Evolutionary conservation across 2,329 filamentous ascomycete species (phyloP).

Genomic region (Cercospora zeae-maydis): DNA sequence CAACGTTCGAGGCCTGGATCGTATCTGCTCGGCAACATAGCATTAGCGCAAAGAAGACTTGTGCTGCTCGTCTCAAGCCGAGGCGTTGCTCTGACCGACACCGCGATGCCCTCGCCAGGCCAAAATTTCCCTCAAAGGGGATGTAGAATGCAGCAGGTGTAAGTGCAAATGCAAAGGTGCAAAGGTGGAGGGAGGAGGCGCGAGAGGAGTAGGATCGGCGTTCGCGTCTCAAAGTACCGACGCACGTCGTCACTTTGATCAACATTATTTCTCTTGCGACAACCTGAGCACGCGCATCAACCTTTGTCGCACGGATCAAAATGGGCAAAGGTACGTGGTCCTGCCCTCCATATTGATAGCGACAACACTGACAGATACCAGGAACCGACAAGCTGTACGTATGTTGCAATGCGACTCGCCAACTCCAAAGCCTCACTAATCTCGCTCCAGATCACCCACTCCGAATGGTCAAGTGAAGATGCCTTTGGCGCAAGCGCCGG

Average conservation of each 20-base stretch:
- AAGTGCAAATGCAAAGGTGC: neutral
- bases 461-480: slow-evolving; percentile 91
- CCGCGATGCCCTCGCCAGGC: neutral
- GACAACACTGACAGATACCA: slow-evolving; percentile 21
- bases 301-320: neutral
- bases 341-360: too few relatives aligned
- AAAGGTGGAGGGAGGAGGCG: neutral
- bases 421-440: slow-evolving; percentile 6
- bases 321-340: slow-evolving; percentile 25
- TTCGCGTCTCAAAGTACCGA: neutral
- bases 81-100: neutral
- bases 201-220: neutral
- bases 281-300: neutral
- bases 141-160: neutral
- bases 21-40: neutral
- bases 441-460: slow-evolving; percentile 74
- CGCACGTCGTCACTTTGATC: neutral
- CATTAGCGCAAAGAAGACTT: neutral
- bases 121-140: neutral
- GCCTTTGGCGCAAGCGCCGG: slow-evolving; percentile 78
- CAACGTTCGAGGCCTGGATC: neutral
- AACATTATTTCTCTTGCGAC: slow-evolving; percentile 13
- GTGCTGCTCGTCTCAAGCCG: neutral
- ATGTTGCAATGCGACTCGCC: slow-evolving; percentile 26
- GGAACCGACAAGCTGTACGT: slow-evolving; percentile 43